Percentiles rank a stretch among this genome's conserved stretches.
Evolutionary conservation across 116 monocot genomes (phyloP).

Genomic region (Zostera marina): DNA sequence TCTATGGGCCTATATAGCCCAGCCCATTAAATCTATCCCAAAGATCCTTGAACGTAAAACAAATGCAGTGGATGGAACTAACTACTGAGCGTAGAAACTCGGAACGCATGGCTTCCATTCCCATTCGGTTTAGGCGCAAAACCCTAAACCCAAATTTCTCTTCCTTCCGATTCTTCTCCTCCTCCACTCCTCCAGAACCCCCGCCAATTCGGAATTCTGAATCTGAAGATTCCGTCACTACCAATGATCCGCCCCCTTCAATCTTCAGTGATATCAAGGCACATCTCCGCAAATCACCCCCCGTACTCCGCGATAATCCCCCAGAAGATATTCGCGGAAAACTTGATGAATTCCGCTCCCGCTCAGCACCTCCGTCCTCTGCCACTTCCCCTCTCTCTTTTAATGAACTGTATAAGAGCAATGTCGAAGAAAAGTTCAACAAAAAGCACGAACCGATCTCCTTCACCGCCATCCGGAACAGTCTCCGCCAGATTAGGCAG

Average conservation of each 20-base stretch:
- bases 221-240: background rate
- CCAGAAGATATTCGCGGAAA: slow-evolving; percentile 36
- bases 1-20: too few relatives aligned
- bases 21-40: too few relatives aligned
- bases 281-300: slow-evolving; percentile 25
- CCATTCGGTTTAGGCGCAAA: slow-evolving; percentile 19
- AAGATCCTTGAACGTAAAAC: too few relatives aligned
- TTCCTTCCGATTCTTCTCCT: slow-evolving; percentile 8
- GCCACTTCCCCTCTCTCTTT: slow-evolving; percentile 26
- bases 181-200: slow-evolving; percentile 8
- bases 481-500: slow-evolving; percentile 33
- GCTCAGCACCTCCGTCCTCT: slow-evolving; percentile 8
- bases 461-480: slow-evolving; percentile 38
- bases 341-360: slow-evolving; percentile 6
- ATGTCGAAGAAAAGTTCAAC: background rate
- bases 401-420: slow-evolving; percentile 55
- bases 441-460: background rate
- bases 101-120: slow-evolving; percentile 8
- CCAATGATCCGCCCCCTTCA: slow-evolving; percentile 15
- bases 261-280: slow-evolving; percentile 59
- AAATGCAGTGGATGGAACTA: too few relatives aligned
- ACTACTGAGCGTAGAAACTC: too few relatives aligned
- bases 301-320: slow-evolving; percentile 29
- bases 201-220: slow-evolving; percentile 4
- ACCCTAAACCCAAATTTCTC: slow-evolving; percentile 7